Conservation (phyloP, 2,329 filamentous ascomycete genomes). For the Trichoderma sp. region DNA sequence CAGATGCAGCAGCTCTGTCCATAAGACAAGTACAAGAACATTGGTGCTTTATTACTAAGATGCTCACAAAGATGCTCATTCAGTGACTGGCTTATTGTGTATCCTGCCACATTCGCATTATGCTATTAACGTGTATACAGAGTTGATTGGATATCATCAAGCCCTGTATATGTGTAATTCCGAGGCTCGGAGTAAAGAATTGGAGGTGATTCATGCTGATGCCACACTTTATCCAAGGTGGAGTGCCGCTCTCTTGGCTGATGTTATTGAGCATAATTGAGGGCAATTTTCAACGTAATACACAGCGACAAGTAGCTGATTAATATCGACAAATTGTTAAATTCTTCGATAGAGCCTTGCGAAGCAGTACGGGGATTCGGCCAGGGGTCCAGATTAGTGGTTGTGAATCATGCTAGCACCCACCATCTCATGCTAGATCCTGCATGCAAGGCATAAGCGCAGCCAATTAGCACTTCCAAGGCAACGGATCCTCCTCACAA, state of each 20-base stretch:
- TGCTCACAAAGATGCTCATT: not conserved
- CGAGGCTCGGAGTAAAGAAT: not conserved
- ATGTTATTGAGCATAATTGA: not conserved
- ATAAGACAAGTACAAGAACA: not conserved
- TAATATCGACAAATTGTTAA: not conserved
- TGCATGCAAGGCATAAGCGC: not conserved
- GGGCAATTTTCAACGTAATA: not conserved
- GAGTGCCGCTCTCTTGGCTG: no score
- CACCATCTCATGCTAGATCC: not conserved
- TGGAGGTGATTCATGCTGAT: not conserved
- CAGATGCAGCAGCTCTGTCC: not conserved
- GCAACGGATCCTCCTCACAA: not conserved
- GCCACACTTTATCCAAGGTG: not conserved
- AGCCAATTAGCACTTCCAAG: not conserved
- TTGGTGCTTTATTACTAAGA: not conserved
- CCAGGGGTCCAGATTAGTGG: not conserved
- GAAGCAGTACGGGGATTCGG: not conserved
- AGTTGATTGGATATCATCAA: not conserved
- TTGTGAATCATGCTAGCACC: not conserved
- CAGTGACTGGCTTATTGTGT: not conserved
- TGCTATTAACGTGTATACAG: not conserved
- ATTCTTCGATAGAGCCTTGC: no score
- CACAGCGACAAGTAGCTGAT: not conserved
- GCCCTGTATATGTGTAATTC: not conserved
- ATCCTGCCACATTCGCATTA: not conserved